Evolutionary conservation across 768 basidiomycete species (phyloP).

Genomic region (Ramaria sp.): DNA sequence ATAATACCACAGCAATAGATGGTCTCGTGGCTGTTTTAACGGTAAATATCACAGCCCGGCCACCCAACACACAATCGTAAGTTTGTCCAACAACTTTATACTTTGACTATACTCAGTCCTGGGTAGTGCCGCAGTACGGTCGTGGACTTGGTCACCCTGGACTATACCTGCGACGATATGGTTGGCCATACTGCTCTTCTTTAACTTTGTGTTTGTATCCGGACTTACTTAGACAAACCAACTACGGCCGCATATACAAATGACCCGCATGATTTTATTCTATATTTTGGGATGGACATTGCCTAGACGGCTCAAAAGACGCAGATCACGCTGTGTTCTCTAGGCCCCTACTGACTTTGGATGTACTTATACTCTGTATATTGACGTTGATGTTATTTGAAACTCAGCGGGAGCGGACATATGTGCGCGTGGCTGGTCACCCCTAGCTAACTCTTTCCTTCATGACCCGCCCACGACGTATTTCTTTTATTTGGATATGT

Average conservation of each 20-base stretch:
- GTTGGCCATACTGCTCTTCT: neutral
- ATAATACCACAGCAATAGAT: conserved; percentile 44
- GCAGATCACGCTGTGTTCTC: too few species aligned
- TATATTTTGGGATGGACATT: neutral
- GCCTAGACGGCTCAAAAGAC: neutral
- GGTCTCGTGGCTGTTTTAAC: conserved; percentile 75
- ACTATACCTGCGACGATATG: neutral
- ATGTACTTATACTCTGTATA: neutral
- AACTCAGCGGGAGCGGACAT: neutral
- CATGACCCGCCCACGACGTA: neutral
- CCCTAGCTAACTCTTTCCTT: neutral
- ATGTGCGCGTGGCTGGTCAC: neutral
- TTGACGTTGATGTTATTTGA: neutral
- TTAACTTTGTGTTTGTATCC: neutral
- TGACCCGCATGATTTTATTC: neutral
- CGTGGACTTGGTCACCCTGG: neutral
- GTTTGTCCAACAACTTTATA: neutral
- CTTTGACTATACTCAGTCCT: neutral
- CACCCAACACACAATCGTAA: conserved; percentile 11
- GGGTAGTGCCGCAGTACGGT: neutral
- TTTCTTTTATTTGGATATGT: neutral
- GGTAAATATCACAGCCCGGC: conserved; percentile 46
- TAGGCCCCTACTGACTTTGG: neutral
- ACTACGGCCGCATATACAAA: neutral
- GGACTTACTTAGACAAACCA: neutral